Base-by-base conservation (phyloP, 192 early-diverging fungal genomes). In the Backusella psychrophila region DNA sequence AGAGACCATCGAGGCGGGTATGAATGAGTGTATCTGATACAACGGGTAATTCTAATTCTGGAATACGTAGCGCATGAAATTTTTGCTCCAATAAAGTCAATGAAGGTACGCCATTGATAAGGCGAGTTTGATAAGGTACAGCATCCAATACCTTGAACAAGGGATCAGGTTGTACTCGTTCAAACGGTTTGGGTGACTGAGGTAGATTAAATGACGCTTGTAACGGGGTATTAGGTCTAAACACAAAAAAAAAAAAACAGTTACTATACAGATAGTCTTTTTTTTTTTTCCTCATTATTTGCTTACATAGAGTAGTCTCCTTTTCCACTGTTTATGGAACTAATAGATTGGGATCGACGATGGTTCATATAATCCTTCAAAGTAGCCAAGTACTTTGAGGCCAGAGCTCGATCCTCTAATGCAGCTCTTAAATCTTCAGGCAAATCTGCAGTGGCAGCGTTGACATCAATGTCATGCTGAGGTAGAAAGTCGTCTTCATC, bases 91-190 rank as follows among this genome's bases (percentile, higher is more conserved):
- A 79, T 26, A 81, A 77, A 17, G 81, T 83, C 19, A 90, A 77
- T 41, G 89, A 90, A 42, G 85, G 82, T 6, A 90, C 80, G 35
- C 89, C 89, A 79, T 90, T 88, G 23, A 90, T 82, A 71, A 74
- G 36, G 39, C 79, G 75, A 35, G 73, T 82, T 19, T 82, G 68
- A 56, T 76, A 72, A 31, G 75, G 67, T 14, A 77, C 71, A 36
- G 74, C 56, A 46, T 81, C 74, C 23, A 78, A 1, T 0, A 78
- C 6, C 21, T 74, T 74, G 4, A 52, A 78, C 6, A 85, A 67
- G 34, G 69, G 82, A 72, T 75, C 74, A 23, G 73, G 77, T 34
- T 73, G 74, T 4, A 38, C 44, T 38, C 59, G 59, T 46, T n/a
- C 46, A 35, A 70, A 66, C 6, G 75, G 75, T 31, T 75, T 75